Evolutionary conservation across 2,329 filamentous ascomycete species (phyloP).

Genomic region (Penicillium sp.): DNA sequence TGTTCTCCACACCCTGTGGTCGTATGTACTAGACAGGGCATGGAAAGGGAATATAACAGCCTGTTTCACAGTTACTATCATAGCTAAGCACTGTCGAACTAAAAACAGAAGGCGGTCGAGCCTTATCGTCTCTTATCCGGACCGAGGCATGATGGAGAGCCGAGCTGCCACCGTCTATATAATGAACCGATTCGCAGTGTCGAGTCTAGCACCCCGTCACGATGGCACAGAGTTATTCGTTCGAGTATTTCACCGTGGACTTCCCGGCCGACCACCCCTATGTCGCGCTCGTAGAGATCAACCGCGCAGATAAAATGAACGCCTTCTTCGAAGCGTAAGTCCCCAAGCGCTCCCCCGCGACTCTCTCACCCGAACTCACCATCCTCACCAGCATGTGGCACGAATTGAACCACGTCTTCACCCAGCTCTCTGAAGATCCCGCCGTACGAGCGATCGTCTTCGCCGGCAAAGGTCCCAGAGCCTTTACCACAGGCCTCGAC

Average conservation of each 20-base stretch:
- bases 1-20: no score
- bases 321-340: conserved; percentile 69
- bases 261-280: conserved; percentile 59
- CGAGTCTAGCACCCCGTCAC: conserved; percentile 2
- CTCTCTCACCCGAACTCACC: background rate
- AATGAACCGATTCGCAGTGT: background rate
- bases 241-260: conserved; percentile 68
- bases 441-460: conserved; percentile 74
- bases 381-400: conserved; percentile 67
- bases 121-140: conserved; percentile 11
- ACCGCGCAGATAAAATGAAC: conserved; percentile 82
- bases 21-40: no score
- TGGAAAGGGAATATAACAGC: no score
- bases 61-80: no score
- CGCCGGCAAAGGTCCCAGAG: conserved; percentile 75
- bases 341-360: background rate
- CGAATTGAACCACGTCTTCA: conserved; percentile 72
- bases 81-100: no score
- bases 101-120: background rate
- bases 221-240: conserved; percentile 27
- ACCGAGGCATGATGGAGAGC: conserved; percentile 13
- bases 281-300: conserved; percentile 90
- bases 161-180: background rate
- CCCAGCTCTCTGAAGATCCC: conserved; percentile 66
- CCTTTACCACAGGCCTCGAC: conserved; percentile 84